phyloP scores from a whole-genome alignment of 257 asterid genomes.

The Voacanga thouarsii region DNA sequence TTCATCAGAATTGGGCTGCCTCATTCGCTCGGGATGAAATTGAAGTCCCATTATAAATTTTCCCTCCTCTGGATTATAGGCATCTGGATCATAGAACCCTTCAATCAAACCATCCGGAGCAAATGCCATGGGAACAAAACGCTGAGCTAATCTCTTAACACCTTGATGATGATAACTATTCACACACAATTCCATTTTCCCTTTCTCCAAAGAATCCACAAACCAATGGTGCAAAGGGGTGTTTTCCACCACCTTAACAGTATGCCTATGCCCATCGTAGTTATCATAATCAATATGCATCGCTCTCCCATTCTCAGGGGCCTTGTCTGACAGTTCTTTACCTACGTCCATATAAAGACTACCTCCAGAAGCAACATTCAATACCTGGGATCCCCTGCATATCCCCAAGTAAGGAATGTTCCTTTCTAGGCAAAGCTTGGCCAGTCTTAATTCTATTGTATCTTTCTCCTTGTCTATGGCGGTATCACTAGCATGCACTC shows the following conservation, averaged over 20 bases:
- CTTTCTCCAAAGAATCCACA: conserved; percentile 44
- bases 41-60: conserved; percentile 89
- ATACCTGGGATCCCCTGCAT: conserved; percentile 84
- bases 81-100: conserved; percentile 79
- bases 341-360: conserved; percentile 74
- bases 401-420: conserved; percentile 84
- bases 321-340: conserved; percentile 37
- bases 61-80: conserved; percentile 72
- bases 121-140: conserved; percentile 84
- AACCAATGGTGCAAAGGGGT: conserved; percentile 81
- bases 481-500: conserved; percentile 67
- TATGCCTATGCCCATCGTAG: conserved; percentile 74
- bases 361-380: conserved; percentile 88
- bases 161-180: conserved; percentile 95
- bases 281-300: conserved; percentile 69
- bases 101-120: conserved; percentile 79
- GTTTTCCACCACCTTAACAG: conserved; percentile 40
- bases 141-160: conserved; percentile 67
- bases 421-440: conserved; percentile 74
- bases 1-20: conserved; percentile 50
- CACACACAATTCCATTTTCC: conserved; percentile 49
- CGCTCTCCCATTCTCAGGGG: conserved; percentile 26
- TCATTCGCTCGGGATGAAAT: conserved; percentile 88
- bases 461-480: conserved; percentile 76
- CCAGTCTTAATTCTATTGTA: conserved; percentile 65